phyloP scores from a whole-genome alignment of 495 filamentous ascomycete species.

The Aspergillus conjunctus region DNA sequence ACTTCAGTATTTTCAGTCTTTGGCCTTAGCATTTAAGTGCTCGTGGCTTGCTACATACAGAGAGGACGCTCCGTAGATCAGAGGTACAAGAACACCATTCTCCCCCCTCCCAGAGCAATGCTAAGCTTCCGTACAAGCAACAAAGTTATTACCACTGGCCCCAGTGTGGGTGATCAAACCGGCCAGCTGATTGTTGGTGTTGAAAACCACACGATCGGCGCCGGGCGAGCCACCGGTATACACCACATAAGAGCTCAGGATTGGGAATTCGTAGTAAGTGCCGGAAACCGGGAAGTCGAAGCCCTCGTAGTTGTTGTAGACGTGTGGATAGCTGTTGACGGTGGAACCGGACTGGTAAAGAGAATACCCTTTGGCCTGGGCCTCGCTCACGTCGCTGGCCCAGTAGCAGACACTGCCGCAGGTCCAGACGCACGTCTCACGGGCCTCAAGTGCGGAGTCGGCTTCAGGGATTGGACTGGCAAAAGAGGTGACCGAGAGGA shows the following conservation, averaged over 20 bases:
- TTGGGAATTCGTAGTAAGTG: constrained; percentile 76
- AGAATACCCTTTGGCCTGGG: constrained; percentile 51
- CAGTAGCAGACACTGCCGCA: constrained; percentile 57
- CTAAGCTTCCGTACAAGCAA: constrained; percentile 48
- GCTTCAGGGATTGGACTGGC: constrained; percentile 36
- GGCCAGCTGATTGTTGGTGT: constrained; percentile 51
- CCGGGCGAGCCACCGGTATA: constrained; percentile 70
- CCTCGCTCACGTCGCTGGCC: constrained; percentile 47
- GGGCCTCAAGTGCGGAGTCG: constrained; percentile 44
- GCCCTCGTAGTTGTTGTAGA: constrained; percentile 73
- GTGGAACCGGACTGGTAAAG: constrained; percentile 49
- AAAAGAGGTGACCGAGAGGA: constrained; percentile 40
- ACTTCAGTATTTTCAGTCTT: too few relatives aligned
- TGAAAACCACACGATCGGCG: constrained; percentile 72
- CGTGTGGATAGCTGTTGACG: constrained; percentile 65
- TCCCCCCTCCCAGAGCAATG: too few relatives aligned
- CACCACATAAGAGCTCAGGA: constrained; percentile 52
- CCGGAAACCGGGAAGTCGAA: constrained; percentile 63
- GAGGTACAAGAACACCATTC: too few relatives aligned
- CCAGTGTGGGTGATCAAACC: constrained; percentile 70
- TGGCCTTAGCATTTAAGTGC: too few relatives aligned
- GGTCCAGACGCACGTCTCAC: constrained; percentile 49
- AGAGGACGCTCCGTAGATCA: too few relatives aligned
- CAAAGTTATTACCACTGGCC: constrained; percentile 66
- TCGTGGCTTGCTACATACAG: too few relatives aligned